Percentiles rank a stretch among this genome's conserved stretches.
Evolutionary conservation across 2,329 filamentous ascomycete species (phyloP).

Genomic region (Magnaporthales sp.): DNA sequence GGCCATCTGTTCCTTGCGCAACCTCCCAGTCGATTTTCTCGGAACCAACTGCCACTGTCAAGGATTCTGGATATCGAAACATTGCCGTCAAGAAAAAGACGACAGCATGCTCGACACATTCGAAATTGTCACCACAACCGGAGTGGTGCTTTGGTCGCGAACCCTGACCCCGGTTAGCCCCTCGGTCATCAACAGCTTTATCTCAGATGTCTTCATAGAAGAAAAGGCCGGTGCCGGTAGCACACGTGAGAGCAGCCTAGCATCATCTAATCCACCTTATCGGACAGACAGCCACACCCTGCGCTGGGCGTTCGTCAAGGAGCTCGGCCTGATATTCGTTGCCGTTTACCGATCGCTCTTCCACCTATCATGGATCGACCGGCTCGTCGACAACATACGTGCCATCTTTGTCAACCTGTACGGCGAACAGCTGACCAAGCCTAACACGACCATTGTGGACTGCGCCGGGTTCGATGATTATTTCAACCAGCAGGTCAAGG

Average conservation of each 20-base stretch:
- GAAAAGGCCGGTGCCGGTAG: conserved; percentile 60
- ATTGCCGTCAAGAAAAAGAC: not conserved
- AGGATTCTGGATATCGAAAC: not conserved
- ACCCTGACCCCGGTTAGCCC: conserved; percentile 73
- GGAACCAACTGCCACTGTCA: not conserved
- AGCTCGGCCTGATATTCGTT: conserved; percentile 91
- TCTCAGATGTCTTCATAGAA: conserved; percentile 95
- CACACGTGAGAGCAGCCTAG: conserved; percentile 49
- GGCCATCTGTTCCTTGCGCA: not conserved
- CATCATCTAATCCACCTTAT: conserved; percentile 63
- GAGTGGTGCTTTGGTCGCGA: conserved; percentile 93
- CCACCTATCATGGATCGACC: conserved; percentile 94
- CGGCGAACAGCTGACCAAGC: conserved; percentile 74
- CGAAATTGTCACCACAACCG: conserved; percentile 91
- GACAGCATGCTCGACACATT: conserved; percentile 83
- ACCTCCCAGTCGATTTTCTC: not conserved
- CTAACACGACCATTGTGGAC: conserved; percentile 68
- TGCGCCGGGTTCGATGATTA: conserved; percentile 81
- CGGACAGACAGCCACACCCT: conserved; percentile 89
- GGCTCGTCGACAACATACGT: conserved; percentile 89
- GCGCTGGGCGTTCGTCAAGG: conserved; percentile 89
- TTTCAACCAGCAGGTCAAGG: conserved; percentile 85
- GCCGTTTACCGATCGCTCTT: conserved; percentile 95
- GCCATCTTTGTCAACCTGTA: conserved; percentile 89
- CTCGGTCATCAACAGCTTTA: conserved; percentile 85